Percentiles rank a stretch among this genome's conserved stretches.
phyloP scores from a whole-genome alignment of 1,139 yeast species.

The Petasospora fabianii region DNA sequence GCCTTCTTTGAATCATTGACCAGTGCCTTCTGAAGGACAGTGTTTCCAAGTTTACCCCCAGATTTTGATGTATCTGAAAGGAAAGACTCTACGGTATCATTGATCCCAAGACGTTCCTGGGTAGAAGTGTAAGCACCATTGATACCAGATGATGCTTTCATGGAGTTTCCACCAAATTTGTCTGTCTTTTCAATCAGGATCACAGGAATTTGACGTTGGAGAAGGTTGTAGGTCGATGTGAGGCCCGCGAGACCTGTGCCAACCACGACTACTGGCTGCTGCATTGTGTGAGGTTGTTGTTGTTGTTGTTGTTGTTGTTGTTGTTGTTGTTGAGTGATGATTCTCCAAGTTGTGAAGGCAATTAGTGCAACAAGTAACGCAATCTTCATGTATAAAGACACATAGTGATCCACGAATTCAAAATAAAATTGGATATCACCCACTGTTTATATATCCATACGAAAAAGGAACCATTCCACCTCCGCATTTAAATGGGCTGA shows the following conservation, averaged over 20 bases:
- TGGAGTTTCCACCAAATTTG: conserved; percentile 72
- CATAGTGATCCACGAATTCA: too few species aligned
- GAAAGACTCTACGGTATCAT: conserved; percentile 57
- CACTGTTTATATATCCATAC: too few species aligned
- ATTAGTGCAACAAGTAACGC: too few species aligned
- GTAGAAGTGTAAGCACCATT: conserved; percentile 70
- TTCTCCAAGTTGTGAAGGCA: too few species aligned
- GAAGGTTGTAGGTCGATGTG: conserved; percentile 68
- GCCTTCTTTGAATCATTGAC: conserved; percentile 51
- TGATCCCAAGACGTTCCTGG: conserved; percentile 46
- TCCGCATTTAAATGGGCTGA: too few species aligned
- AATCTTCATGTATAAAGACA: too few species aligned
- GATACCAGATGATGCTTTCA: conserved; percentile 80
- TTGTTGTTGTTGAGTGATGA: too few species aligned
- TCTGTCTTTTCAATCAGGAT: conserved; percentile 60
- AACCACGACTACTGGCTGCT: conserved; percentile 50
- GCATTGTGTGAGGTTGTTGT: conserved; percentile 1
- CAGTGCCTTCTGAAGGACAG: conserved; percentile 41
- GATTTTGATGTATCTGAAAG: conserved; percentile 64
- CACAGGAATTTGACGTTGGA: conserved; percentile 51
- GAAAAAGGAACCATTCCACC: too few species aligned
- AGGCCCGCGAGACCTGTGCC: conserved; percentile 84
- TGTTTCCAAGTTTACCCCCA: conserved; percentile 60
- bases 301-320: too few species aligned
- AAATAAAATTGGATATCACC: too few species aligned